Conservation (phyloP, 2,329 filamentous ascomycete species). For the Sclerotinia trifoliorum region DNA sequence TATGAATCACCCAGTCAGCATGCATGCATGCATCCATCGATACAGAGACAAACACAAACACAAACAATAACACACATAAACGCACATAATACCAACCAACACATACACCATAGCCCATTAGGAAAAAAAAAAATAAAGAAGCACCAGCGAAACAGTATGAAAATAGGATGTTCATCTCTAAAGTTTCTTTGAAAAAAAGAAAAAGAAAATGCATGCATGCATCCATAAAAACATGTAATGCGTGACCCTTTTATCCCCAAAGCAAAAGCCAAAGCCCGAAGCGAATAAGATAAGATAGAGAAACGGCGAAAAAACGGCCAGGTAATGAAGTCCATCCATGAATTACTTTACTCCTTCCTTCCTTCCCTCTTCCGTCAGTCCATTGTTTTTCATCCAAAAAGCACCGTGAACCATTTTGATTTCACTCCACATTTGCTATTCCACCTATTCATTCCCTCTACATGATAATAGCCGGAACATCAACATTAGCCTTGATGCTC, state of each 20-base stretch:
- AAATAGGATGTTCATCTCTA: conserved; percentile 9
- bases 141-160: background rate
- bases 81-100: background rate
- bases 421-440: background rate
- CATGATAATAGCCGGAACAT: conserved; percentile 71
- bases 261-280: conserved; percentile 13
- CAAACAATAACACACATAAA: too few species aligned
- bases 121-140: background rate
- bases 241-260: conserved; percentile 10
- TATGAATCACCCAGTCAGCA: background rate
- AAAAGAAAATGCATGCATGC: background rate
- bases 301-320: conserved; percentile 19
- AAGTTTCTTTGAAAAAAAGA: background rate
- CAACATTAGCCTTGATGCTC: conserved; percentile 97
- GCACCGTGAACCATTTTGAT: background rate
- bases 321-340: conserved; percentile 15
- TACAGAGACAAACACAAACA: background rate
- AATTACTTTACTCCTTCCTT: conserved; percentile 17
- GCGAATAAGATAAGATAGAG: conserved; percentile 12
- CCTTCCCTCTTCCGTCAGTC: background rate
- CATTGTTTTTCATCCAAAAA: conserved; percentile 15
- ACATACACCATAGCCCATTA: background rate
- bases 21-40: background rate
- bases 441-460: conserved; percentile 41
- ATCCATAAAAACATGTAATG: conserved; percentile 17